Evolutionary conservation across 139 green algal species (phyloP), one percentile per base, ranked within the genome.

Genomic region (Pseudopediastrum boryanum): DNA sequence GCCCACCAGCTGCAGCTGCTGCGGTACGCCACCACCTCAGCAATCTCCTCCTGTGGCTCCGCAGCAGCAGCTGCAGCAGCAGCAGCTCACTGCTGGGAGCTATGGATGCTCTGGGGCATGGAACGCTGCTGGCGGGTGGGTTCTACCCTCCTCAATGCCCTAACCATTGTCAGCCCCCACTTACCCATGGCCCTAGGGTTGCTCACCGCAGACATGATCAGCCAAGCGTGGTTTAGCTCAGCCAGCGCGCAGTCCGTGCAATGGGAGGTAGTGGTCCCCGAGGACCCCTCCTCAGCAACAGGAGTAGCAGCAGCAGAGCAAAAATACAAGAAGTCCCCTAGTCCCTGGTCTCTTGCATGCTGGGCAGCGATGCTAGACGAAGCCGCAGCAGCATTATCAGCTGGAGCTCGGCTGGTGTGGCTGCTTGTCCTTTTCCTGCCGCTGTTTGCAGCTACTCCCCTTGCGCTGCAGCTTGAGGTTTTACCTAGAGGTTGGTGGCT

Each of bases 401-500:
- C 71, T 33, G 74, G 59, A 8, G 74, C 74, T 6, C 46, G 61
- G 43, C 31, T 81, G 21, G 2, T 74, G 39, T 81, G 74, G 68
- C 86, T 96, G 51, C 58, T 84, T 13, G 21, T 88, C 4, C 72
- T 96, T 35, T 95, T 94, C 61, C 43, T 83, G 2, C 92, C 92
- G 0, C 77, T 90, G 35, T 39, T 85, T 2, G 27, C 88, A 19
- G 75, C 83, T 0, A 85, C 87, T 2, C 85, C 89, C 2, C 69
- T 93, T 25, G 87, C 84, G 0, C 41, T 95, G 39, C 19, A 67
- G 23, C 72, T 73, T 23, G 77, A 44, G 65, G 51, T 38, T 52
- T 36, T 36, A n/a, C n/a, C n/a, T 19, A n/a, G 70, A 5, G 50
- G 12, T 8, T 38, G 59, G 46, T 90, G 86, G 86, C 58, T 91